A percentile compares a stretch with the other conserved stretches of the same genome.
Evolutionary conservation across 208 protist genomes (phyloP).

Genomic region (Leishmania braziliensis): DNA sequence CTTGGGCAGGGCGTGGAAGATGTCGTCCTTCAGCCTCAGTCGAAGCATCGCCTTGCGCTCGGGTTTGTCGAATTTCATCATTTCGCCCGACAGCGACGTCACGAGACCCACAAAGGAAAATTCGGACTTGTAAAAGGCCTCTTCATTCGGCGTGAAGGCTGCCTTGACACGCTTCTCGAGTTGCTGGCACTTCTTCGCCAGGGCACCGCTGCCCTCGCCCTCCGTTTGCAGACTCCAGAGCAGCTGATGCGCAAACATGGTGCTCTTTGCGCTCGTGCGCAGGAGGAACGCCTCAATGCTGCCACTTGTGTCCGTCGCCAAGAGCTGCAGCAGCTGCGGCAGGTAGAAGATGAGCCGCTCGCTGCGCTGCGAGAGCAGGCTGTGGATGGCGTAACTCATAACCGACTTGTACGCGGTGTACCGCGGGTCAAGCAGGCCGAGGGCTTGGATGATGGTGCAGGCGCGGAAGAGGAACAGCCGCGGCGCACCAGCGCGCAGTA

Average conservation of each 20-base stretch:
- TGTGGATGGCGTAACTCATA: slow-evolving; percentile 71
- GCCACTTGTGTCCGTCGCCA: slow-evolving; percentile 62
- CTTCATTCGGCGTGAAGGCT: slow-evolving; percentile 49
- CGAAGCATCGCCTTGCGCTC: slow-evolving; percentile 79
- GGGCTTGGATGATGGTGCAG: slow-evolving; percentile 72
- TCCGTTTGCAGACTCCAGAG: slow-evolving; percentile 86
- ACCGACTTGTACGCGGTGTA: slow-evolving; percentile 60
- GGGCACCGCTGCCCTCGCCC: slow-evolving; percentile 45
- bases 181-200: slow-evolving; percentile 48
- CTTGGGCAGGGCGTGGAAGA: slow-evolving; percentile 58
- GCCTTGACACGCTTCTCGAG: slow-evolving; percentile 40
- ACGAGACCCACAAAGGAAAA: slow-evolving; percentile 80
- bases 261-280: slow-evolving; percentile 59
- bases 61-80: slow-evolving; percentile 79
- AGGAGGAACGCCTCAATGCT: slow-evolving; percentile 58
- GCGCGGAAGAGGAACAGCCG: slow-evolving; percentile 66
- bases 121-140: slow-evolving; percentile 68
- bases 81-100: slow-evolving; percentile 79
- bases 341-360: slow-evolving; percentile 91
- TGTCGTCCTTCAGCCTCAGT: slow-evolving; percentile 57
- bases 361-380: slow-evolving; percentile 71
- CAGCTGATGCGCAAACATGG: slow-evolving; percentile 87
- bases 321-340: slow-evolving; percentile 87
- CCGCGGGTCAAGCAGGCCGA: slow-evolving; percentile 63
- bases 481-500: slow-evolving; percentile 60